Evolutionary conservation across 768 basidiomycete species (phyloP).

Genomic region (Trametes sanguinea): DNA sequence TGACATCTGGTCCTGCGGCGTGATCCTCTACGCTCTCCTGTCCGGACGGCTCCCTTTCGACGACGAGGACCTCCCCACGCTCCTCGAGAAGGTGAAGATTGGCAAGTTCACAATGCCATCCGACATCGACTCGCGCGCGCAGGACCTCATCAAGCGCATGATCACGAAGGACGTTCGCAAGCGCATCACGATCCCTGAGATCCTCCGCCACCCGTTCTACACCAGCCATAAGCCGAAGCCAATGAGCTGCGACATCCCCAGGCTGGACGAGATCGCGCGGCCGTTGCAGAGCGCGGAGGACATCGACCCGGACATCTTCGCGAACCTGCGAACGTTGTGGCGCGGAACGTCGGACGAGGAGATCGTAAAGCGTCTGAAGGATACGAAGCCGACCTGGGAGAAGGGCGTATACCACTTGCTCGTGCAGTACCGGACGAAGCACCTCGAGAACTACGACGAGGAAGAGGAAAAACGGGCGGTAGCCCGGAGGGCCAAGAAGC

Average conservation of each 20-base stretch:
- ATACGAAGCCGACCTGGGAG: slow-evolving; percentile 81
- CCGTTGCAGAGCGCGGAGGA: slow-evolving; percentile 63
- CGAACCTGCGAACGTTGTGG: slow-evolving; percentile 92
- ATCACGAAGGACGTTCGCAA: slow-evolving; percentile 70
- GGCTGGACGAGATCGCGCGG: slow-evolving; percentile 65
- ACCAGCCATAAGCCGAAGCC: slow-evolving; percentile 52
- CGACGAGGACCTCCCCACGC: slow-evolving; percentile 73
- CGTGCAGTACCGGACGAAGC: slow-evolving; percentile 76
- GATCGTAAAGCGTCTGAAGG: slow-evolving; percentile 67
- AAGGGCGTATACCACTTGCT: slow-evolving; percentile 94
- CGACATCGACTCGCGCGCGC: slow-evolving; percentile 67
- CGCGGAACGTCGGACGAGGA: slow-evolving; percentile 73
- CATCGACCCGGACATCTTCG: slow-evolving; percentile 88
- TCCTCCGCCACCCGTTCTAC: slow-evolving; percentile 81
- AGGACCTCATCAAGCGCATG: slow-evolving; percentile 81
- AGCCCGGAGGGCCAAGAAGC: slow-evolving; percentile 38
- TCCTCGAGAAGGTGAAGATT: slow-evolving; percentile 80
- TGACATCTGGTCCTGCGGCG: slow-evolving; percentile 97
- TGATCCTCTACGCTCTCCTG: slow-evolving; percentile 89
- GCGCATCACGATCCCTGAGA: slow-evolving; percentile 82
- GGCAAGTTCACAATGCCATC: slow-evolving; percentile 75
- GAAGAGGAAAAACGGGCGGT: slow-evolving; percentile 52
- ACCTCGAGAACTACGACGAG: slow-evolving; percentile 73
- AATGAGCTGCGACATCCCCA: slow-evolving; percentile 48
- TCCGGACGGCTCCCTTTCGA: slow-evolving; percentile 91